Percentiles rank a stretch among this genome's conserved stretches.
phyloP scores from a whole-genome alignment of 169 alveolate species.

The Cryptosporidium sp. region DNA sequence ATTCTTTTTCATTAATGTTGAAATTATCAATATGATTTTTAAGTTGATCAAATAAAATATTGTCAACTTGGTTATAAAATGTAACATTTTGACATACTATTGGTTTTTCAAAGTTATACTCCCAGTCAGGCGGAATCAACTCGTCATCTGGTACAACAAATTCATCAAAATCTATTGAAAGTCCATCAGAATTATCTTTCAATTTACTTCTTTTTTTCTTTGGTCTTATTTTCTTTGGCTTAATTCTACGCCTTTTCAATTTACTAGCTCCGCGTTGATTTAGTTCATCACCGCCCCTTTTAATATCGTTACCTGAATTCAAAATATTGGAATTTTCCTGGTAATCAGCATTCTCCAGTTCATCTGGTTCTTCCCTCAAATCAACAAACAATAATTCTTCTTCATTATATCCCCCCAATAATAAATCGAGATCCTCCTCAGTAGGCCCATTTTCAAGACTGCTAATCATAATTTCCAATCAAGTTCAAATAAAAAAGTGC shows the following conservation, averaged over 20 bases:
- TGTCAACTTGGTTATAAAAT: slow-evolving; percentile 54
- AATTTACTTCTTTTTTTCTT: not conserved
- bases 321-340: not conserved
- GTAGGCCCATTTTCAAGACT: slow-evolving; percentile 63
- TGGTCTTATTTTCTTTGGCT: not conserved
- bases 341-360: not conserved
- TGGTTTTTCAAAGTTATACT: slow-evolving; percentile 46
- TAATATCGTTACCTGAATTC: not conserved
- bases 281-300: not conserved
- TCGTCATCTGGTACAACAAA: slow-evolving; percentile 74
- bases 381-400: slow-evolving; percentile 1
- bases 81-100: slow-evolving; percentile 47
- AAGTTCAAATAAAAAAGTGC: not conserved
- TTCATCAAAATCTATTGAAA: slow-evolving; percentile 46
- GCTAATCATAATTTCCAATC: slow-evolving; percentile 9
- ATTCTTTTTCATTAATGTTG: not conserved
- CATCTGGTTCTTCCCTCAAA: slow-evolving; percentile 22
- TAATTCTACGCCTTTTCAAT: not conserved
- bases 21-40: not conserved
- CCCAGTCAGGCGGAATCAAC: slow-evolving; percentile 73
- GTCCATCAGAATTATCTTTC: not conserved
- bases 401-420: not conserved
- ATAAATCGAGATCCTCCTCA: slow-evolving; percentile 50
- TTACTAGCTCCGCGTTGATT: not conserved
- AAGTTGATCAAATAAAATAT: not conserved